Evolutionary conservation across 176 grass and related monocot genomes (phyloP).

Genomic region (Avena eriantha): DNA sequence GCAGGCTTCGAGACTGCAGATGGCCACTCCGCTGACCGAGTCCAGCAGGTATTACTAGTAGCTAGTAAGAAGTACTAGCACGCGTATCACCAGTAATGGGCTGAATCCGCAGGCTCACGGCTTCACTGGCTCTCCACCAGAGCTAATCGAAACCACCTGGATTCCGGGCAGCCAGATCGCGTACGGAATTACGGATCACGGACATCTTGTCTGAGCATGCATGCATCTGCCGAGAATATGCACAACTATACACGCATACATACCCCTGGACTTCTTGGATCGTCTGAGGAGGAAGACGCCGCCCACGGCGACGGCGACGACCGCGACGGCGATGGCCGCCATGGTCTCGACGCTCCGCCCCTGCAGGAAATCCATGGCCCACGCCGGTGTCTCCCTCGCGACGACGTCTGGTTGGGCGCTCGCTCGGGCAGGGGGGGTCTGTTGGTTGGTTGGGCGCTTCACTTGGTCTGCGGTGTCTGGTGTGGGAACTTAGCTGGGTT

Average conservation of each 20-base stretch:
- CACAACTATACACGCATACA: constrained; percentile 23
- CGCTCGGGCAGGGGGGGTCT: too few species aligned
- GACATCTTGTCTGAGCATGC: background rate
- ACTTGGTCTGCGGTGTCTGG: background rate
- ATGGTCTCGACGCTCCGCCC: constrained; percentile 50
- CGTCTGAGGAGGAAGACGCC: constrained; percentile 71
- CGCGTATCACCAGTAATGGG: background rate
- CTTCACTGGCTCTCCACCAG: background rate
- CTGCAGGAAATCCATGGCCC: constrained; percentile 62
- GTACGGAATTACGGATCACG: constrained; percentile 22
- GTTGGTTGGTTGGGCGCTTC: background rate
- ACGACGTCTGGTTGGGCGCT: constrained; percentile 24
- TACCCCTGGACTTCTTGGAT: constrained; percentile 78
- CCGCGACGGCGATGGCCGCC: constrained; percentile 66
- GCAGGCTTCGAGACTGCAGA: background rate
- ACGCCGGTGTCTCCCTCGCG: background rate
- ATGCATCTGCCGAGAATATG: background rate
- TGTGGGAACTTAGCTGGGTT: constrained; percentile 33
- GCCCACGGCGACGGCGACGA: constrained; percentile 65
- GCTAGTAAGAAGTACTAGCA: background rate
- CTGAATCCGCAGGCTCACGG: background rate
- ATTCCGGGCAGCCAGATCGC: constrained; percentile 35
- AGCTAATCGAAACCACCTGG: background rate
- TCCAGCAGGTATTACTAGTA: background rate
- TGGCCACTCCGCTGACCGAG: background rate